These are phyloP conservation scores for Ramaria rubella DNA, from an alignment of 768 basidiomycete genomes.

Conservation along the genomic window DNA sequence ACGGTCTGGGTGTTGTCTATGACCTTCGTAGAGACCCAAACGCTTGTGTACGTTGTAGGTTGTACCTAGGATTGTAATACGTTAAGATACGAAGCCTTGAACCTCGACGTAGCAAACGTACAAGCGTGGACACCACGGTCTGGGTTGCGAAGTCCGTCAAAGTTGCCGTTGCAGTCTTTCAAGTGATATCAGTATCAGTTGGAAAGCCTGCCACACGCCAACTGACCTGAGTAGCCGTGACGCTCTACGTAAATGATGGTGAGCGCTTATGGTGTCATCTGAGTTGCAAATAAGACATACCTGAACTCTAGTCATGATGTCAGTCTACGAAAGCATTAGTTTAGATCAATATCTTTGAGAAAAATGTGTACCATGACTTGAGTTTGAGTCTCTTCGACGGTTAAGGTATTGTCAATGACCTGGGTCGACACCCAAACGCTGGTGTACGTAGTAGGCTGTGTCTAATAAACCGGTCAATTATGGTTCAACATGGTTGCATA, in stretches of 20 bases:
- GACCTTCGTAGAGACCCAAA: slow-evolving; percentile 48
- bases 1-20: slow-evolving; percentile 39
- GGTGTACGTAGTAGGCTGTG: slow-evolving; percentile 53
- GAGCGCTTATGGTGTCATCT: background rate
- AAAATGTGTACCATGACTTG: slow-evolving; percentile 12
- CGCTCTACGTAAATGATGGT: background rate
- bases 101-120: background rate
- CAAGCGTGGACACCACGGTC: slow-evolving; percentile 40
- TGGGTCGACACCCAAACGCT: slow-evolving; percentile 49
- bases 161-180: slow-evolving; percentile 37
- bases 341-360: too few species aligned
- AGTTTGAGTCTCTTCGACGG: slow-evolving; percentile 35
- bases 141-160: slow-evolving; percentile 42
- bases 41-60: slow-evolving; percentile 51
- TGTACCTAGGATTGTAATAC: slow-evolving; percentile 21
- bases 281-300: background rate
- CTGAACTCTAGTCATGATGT: background rate
- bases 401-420: slow-evolving; percentile 55
- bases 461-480: slow-evolving; percentile 14
- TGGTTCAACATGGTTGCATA: too few species aligned
- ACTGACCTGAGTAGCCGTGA: background rate
- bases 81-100: background rate
- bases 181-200: background rate
- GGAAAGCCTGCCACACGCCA: background rate
- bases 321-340: background rate